A percentile compares a stretch with the other conserved stretches of the same genome.
Conservation (phyloP, 108 stramenopile species). For the Nitzschia sp. region DNA sequence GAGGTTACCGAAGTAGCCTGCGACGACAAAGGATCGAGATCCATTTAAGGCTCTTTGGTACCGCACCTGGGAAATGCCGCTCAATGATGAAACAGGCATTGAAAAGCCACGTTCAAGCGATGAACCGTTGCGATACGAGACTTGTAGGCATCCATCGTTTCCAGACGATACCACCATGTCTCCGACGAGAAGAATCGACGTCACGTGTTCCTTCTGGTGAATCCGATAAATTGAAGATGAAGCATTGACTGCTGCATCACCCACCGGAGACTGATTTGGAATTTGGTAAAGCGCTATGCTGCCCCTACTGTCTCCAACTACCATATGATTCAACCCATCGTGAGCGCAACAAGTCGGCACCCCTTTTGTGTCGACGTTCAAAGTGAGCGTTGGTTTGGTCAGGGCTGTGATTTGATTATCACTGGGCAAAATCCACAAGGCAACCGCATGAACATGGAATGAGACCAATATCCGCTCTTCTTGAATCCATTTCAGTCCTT, state of each 20-base stretch:
- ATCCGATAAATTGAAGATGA: slow-evolving; percentile 16
- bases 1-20: slow-evolving; percentile 70
- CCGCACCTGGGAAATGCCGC: slow-evolving; percentile 10
- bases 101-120: slow-evolving; percentile 30
- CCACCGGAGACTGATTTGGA: not conserved
- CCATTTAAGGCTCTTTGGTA: not conserved
- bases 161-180: slow-evolving; percentile 57
- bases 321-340: slow-evolving; percentile 32
- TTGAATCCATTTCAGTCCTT: slow-evolving; percentile 51
- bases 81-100: slow-evolving; percentile 23
- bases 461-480: slow-evolving; percentile 47
- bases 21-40: slow-evolving; percentile 35
- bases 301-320: slow-evolving; percentile 72
- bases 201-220: slow-evolving; percentile 79
- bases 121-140: slow-evolving; percentile 24
- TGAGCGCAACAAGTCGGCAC: slow-evolving; percentile 59
- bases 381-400: not conserved
- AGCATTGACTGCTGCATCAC: not conserved
- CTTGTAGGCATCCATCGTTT: slow-evolving; percentile 73
- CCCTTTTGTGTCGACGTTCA: slow-evolving; percentile 47
- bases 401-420: not conserved
- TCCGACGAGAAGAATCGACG: slow-evolving; percentile 34
- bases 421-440: slow-evolving; percentile 45
- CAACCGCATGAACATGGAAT: slow-evolving; percentile 58
- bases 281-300: slow-evolving; percentile 58